phyloP scores from a whole-genome alignment of 2,329 filamentous ascomycete species.

The Xylaria sp. region DNA sequence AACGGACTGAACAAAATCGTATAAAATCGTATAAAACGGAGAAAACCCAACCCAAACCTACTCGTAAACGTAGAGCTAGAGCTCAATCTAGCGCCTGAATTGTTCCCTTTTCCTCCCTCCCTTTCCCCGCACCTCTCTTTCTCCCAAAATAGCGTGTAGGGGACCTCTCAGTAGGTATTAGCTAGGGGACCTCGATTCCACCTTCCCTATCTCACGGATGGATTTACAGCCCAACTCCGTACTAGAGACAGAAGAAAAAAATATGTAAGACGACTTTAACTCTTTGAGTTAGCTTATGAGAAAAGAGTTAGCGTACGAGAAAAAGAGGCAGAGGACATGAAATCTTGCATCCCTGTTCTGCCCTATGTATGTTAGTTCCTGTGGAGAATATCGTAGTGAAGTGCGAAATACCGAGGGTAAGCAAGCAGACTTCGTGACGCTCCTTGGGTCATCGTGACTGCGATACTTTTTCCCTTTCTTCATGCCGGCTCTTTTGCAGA shows the following conservation, averaged over 20 bases:
- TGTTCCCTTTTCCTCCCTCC: neutral
- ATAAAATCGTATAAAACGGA: too few relatives aligned
- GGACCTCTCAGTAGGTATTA: neutral
- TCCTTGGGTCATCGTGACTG: too few relatives aligned
- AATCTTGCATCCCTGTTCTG: neutral
- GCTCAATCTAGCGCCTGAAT: neutral
- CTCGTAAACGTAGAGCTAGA: neutral
- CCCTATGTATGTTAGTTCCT: neutral
- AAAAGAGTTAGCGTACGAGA: too few relatives aligned
- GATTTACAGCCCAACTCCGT: too few relatives aligned
- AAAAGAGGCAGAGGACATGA: neutral
- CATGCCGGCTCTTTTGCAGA: too few relatives aligned
- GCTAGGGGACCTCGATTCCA: neutral
- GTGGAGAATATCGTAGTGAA: neutral
- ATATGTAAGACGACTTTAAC: too few relatives aligned
- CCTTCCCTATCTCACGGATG: neutral
- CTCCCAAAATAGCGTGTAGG: neutral
- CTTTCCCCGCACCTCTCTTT: neutral
- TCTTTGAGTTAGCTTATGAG: too few relatives aligned
- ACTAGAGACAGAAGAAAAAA: too few relatives aligned
- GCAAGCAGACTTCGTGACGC: too few relatives aligned
- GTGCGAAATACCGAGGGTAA: neutral
- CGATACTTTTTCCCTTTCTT: too few relatives aligned
- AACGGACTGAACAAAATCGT: too few relatives aligned
- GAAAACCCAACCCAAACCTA: too few relatives aligned